Evolutionary conservation across 2,329 filamentous ascomycete species (phyloP), one percentile per base, ranked within the genome.

Genomic region (Westerdykella sp.): DNA sequence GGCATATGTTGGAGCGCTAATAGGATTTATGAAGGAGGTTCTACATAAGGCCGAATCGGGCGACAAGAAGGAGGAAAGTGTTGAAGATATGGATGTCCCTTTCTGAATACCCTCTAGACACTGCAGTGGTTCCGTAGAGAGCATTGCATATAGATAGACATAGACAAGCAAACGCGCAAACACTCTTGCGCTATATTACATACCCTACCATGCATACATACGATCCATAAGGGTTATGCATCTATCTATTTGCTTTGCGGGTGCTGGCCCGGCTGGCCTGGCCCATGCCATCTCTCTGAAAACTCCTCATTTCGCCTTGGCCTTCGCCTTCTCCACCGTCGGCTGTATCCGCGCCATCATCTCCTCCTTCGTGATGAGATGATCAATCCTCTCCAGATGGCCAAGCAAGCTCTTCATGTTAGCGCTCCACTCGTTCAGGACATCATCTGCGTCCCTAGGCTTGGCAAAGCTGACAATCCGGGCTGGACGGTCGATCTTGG

Each of bases 301-400:
- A 12, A 14, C 12, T 3, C 32, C 32, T 35, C 32, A 35, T 47
- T 68, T 63, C 22, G 57, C 65, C 51, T 69, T 70, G 23, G 37
- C 51, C 62, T 63, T 69, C 43, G 55, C 59, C 59, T 70, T 69
- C 43, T 69, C 67, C n/a, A 64, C 60, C 22, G 57, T 75, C 5
- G 87, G 87, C 68, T 93, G 84, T 60, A 98, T 97, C 46, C 90
- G 80, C 34, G 93, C 93, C 93, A 98, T 98, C 93, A 98, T 98
- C 77, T 98, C 93, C 72, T 98, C 93, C 77, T 97, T 97, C 43
- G 94, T 98, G 62, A 98, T 98, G 60, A 98, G 76, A 69, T 98
- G 93, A 65, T 98, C 93, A 48, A 98, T 94, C 50, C 89, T 79
- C 76, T 95, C 89, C 62, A 95, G 65, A 43, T 91, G 72, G 10